Evolutionary conservation across 108 stramenopile species (phyloP), one percentile per base, ranked within the genome.

Genomic region (Conticribra guillardii): DNA sequence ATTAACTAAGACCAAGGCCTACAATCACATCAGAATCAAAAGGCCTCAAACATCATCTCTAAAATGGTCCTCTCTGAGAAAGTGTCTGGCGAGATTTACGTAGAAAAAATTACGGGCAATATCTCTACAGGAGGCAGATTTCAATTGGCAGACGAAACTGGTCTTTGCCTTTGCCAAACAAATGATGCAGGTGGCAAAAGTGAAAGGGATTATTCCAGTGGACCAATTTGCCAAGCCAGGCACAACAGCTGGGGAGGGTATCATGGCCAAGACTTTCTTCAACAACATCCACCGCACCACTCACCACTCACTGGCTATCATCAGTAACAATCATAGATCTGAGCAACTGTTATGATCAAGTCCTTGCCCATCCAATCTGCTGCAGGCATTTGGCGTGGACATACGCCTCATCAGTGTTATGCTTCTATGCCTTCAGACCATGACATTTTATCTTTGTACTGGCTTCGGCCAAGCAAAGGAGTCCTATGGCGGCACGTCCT

Each of bases 311-410:
- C 30, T 11, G 17, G 8, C 21, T 28, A 0, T 58, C 69, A 0
- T 58, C 30, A 5, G 7, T 60, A 26, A 24, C 19, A 0, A 50
- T 26, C 14, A n/a, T 59, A 24, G 69, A 70, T 21, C 27, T 62
- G 2, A 48, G 44, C 9, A 46, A 60, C 44, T 70, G 69, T 27
- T 70, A 70, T n/a, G 69, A 69, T 21, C 31, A 27, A 28, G 68
- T n/a, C n/a, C n/a, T 69, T 2, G 68, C 48, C 21, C 69, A 70
- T 27, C 50, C 69, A 0, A 17, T 60, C 0, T 31, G 0, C 14
- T 69, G 1, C 60, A 60, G 28, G 34, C 57, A 0, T 58, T 59
- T 47, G 15, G 29, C 5, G 68, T 69, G 31, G 56, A 17, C 1
- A 17, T 21, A 5, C 17, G 7, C 2, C 22, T 30, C 5, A 29